Evolutionary conservation across 495 filamentous ascomycete species (phyloP).

Genomic region (Aeminium ludgeri): DNA sequence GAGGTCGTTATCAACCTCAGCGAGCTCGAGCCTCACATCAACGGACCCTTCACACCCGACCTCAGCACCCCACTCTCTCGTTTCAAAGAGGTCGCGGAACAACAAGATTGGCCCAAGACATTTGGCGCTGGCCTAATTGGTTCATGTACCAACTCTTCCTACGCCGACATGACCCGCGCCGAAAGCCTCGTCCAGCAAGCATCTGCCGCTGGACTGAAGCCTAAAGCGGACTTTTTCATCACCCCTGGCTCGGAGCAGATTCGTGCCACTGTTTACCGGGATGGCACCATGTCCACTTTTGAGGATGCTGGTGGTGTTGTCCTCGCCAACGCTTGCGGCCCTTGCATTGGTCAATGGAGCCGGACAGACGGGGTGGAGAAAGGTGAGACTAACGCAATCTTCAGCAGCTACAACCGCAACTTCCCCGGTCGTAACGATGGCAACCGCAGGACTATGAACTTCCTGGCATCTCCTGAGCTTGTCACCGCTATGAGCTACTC

Average conservation of each 20-base stretch:
- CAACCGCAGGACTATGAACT: conserved; percentile 94
- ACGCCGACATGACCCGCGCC: conserved; percentile 91
- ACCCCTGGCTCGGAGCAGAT: conserved; percentile 96
- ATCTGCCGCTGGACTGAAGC: conserved; percentile 66
- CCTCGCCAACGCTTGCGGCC: conserved; percentile 89
- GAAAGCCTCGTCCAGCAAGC: conserved; percentile 87
- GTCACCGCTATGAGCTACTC: conserved; percentile 93
- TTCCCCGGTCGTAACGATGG: conserved; percentile 96
- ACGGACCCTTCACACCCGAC: conserved; percentile 93
- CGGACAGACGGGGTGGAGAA: conserved; percentile 68
- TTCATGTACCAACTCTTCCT: conserved; percentile 96
- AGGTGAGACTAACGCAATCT: conserved; percentile 82
- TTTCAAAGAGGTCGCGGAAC: conserved; percentile 66
- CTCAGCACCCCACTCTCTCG: conserved; percentile 77
- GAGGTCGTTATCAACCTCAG: conserved; percentile 85
- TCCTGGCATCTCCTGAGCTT: conserved; percentile 86
- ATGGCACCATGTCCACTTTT: conserved; percentile 72
- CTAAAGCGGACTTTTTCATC: conserved; percentile 81
- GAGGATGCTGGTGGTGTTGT: conserved; percentile 73
- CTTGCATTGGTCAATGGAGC: conserved; percentile 93
- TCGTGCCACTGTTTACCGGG: conserved; percentile 74
- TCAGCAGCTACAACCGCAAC: conserved; percentile 96
- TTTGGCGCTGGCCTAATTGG: conserved; percentile 89
- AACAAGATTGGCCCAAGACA: conserved; percentile 76
- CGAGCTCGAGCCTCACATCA: conserved; percentile 85